Evolutionary conservation across 1,284 basidiomycete species (phyloP).

Genomic region (Austroboletus sp.): DNA sequence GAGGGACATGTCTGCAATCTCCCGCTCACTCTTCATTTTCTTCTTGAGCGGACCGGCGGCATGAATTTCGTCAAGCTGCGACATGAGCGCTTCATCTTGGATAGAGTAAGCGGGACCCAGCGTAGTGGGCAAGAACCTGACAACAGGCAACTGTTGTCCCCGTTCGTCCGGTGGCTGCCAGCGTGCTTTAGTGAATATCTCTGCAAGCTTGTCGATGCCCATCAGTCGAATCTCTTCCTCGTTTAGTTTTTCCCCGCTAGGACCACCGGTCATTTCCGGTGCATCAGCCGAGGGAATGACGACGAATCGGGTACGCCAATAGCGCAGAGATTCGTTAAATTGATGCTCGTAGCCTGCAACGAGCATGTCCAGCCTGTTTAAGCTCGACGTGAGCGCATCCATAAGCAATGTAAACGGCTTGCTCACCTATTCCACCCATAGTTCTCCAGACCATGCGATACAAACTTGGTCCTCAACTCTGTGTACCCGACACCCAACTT

Average conservation of each 20-base stretch:
- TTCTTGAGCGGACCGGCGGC: constrained; percentile 65
- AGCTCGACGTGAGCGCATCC: background rate
- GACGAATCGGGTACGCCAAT: constrained; percentile 94
- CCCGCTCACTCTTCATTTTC: constrained; percentile 69
- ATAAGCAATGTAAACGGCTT: background rate
- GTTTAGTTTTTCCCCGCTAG: constrained; percentile 64
- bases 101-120: constrained; percentile 74
- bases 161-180: constrained; percentile 67
- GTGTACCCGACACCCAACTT: constrained; percentile 84
- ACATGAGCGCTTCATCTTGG: constrained; percentile 68
- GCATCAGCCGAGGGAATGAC: constrained; percentile 79
- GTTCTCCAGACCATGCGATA: constrained; percentile 70
- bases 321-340: constrained; percentile 75
- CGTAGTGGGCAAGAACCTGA: constrained; percentile 73
- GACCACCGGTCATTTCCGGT: constrained; percentile 50
- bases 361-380: constrained; percentile 63
- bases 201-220: constrained; percentile 87
- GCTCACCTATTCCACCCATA: constrained; percentile 76
- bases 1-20: constrained; percentile 59
- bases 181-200: constrained; percentile 75
- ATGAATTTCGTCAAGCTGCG: constrained; percentile 74
- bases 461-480: constrained; percentile 70
- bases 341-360: constrained; percentile 81
- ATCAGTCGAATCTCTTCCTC: constrained; percentile 84
- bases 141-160: constrained; percentile 44